Evolutionary conservation across 208 protist genomes (phyloP), one percentile per base, ranked within the genome.

Genomic region (Acanthamoeba healyi): DNA sequence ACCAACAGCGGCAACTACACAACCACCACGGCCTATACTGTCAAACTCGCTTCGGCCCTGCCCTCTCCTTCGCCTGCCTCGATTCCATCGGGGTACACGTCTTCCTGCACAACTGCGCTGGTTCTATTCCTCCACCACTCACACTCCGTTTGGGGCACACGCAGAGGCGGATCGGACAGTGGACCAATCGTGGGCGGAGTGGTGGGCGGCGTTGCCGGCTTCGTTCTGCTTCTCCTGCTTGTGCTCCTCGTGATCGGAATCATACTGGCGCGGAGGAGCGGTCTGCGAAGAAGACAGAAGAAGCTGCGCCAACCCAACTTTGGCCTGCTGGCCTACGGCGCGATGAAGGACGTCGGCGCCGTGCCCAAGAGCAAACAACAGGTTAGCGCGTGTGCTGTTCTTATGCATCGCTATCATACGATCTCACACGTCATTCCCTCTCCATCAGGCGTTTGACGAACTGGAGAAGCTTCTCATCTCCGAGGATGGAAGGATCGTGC

Each of bases 281-380:
- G 29, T 22, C 2, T 1, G 34, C 67, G 67, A 29, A 1, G 67
- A 44, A 1, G 58, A 26, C 67, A 77, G 14, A 77, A 77, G 34
- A 77, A 46, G 67, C 67, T 77, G 67, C n/a, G 34, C 15, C 67
- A 77, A 36, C 67, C 67, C 15, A n/a, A 77, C 34, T 77, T 44
- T 42, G 34, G 32, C 67, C 7, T 46, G 7, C 67, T 77, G 14
- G 67, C 67, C 36, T 77, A 46, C 67, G 67, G 67, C 1, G 19
- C 12, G 36, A 14, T 32, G 17, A 77, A 77, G 67, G 67, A 77
- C 7, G 67, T 7, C 6, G 38, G 24, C 2, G 4, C 67, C 67
- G 22, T 77, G 12, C 5, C 34, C 22, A 42, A 44, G 34, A 42
- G 67, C 34, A 38, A 44, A 36, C 32, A 46, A 22, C 34, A 77